Base-by-base conservation (phyloP, 1,139 yeast species). In the Wickerhamomyces sp. region DNA sequence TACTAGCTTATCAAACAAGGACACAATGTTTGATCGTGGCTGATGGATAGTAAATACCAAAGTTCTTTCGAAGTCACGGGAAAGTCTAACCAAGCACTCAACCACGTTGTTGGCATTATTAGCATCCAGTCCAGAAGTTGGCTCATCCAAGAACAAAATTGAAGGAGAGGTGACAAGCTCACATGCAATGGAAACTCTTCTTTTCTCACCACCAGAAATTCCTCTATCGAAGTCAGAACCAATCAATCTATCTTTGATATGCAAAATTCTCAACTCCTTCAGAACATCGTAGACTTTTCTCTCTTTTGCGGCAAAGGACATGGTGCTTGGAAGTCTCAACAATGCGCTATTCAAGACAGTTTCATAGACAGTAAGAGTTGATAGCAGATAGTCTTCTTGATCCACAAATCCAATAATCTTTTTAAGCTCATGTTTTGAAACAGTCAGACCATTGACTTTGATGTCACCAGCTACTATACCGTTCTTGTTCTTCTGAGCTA, bases 11-110 rank as follows among this genome's bases (percentile, higher is more conserved):
- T 89, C 96, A 61, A 91, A 91, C 37, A 87, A 63, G 0, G 96
- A 78, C 20, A 91, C 96, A 55, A 91, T 89, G 51, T 91, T 91
- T 42, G 96, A 86, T 55, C 98, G 74, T n/a, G 98, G 98, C 56
- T 91, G 98, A 61, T 91, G 98, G 45, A 91, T 91, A 0, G 98
- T 87, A 55, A 91, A 82, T 1, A 91, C 77, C 31, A 91, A 80
- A 0, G 98, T 89, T 54, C 97, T 75, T 41, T 82, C 78, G 57
- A 80, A 85, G 47, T 80, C 83, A 40, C 80, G 69, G 0, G 96
- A 87, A 41, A 91, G 69, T 41, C 84, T 75, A 3, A 84, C 91
- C 36, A 91, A 68, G 44, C 88, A 75, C 40, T 89, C 96, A 34
- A 91, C 68, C 11, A 91, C 98, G 50, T 89, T 88, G 55, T 77